These are phyloP conservation scores for Scenedesmus sp. DNA, from an alignment of 163 green algal species.

Conservation along the genomic window DNA sequence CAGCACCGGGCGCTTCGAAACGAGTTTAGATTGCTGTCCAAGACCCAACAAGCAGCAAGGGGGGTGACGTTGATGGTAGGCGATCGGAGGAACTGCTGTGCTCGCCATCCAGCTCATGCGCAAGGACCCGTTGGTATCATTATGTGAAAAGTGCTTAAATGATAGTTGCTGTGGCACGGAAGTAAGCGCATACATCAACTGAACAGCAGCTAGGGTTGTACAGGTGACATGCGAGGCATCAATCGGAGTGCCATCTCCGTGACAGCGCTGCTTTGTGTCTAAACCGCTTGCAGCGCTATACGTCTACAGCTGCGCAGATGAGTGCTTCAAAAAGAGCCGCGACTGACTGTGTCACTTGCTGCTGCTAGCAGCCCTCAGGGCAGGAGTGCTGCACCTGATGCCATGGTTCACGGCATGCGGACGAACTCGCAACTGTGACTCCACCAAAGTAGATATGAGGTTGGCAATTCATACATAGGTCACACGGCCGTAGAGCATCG, in stretches of 20 bases:
- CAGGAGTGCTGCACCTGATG: too few species aligned
- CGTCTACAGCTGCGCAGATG: too few species aligned
- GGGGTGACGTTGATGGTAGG: neutral
- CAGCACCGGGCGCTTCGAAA: neutral
- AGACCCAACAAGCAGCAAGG: neutral
- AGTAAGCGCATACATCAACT: neutral
- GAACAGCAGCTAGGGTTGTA: neutral
- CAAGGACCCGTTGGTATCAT: neutral
- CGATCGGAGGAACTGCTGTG: neutral
- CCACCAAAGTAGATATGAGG: too few species aligned
- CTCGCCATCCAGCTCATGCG: neutral
- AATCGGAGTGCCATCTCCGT: neutral
- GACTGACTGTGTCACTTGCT: too few species aligned
- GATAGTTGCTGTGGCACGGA: neutral
- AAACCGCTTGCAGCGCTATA: neutral
- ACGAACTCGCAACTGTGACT: too few species aligned
- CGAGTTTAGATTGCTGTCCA: too few species aligned
- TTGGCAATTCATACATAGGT: too few species aligned
- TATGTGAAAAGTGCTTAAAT: neutral
- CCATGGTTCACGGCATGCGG: too few species aligned
- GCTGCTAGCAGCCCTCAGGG: too few species aligned
- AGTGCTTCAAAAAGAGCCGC: too few species aligned
- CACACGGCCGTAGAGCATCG: too few species aligned
- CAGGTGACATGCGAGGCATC: neutral
- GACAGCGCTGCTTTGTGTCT: neutral